Percentiles rank a stretch among this genome's conserved stretches.
phyloP scores from a whole-genome alignment of 176 grass and related monocot species.

The Eragrostis curvula region DNA sequence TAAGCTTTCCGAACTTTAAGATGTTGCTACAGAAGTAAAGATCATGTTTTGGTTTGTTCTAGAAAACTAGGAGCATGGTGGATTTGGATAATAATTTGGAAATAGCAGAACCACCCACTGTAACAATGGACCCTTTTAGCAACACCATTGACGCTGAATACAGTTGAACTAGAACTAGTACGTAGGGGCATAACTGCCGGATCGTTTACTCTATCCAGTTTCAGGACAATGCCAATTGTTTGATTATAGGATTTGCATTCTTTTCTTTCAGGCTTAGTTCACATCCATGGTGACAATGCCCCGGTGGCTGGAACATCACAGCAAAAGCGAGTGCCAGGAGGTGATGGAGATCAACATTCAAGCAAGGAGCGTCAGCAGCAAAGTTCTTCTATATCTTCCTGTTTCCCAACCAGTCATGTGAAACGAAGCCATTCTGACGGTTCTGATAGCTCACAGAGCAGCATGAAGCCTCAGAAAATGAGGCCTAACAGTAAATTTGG shows the following conservation, averaged over 20 bases:
- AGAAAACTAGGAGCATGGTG: neutral
- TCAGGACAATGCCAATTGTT: neutral
- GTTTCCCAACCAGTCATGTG: constrained; percentile 24
- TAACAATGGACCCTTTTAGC: neutral
- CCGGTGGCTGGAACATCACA: neutral
- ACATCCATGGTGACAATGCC: constrained; percentile 20
- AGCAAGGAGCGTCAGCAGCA: neutral
- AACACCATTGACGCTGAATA: neutral
- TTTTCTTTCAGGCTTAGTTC: constrained; percentile 30
- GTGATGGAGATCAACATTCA: constrained; percentile 13
- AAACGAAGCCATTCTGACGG: constrained; percentile 32
- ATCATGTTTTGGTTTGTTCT: neutral
- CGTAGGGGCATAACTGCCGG: neutral
- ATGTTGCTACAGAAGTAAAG: neutral
- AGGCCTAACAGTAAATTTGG: constrained; percentile 40
- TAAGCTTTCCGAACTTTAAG: neutral
- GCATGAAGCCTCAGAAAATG: constrained; percentile 14
- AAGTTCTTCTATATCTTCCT: constrained; percentile 26
- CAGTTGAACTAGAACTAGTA: neutral
- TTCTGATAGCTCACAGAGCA: constrained; percentile 32
- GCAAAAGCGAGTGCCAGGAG: constrained; percentile 10
- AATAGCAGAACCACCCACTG: neutral
- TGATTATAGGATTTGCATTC: neutral
- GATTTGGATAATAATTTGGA: neutral
- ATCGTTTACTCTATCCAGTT: neutral